These are phyloP conservation scores for Fusarium verrucosum DNA, from an alignment of 2,329 filamentous ascomycete genomes.

Conservation along the genomic window DNA sequence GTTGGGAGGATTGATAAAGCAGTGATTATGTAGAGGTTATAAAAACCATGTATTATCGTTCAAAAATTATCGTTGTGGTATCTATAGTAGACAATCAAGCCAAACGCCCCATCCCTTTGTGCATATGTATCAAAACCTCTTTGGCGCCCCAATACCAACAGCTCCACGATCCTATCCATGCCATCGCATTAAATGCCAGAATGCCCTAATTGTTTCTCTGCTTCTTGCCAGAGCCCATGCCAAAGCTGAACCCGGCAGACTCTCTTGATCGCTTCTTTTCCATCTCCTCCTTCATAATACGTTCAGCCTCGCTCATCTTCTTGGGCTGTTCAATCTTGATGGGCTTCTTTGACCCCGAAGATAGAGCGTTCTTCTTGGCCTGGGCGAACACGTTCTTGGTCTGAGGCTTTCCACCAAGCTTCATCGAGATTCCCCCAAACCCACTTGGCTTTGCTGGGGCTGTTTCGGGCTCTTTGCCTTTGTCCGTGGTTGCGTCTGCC, in stretches of 20 bases:
- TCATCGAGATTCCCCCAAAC: constrained; percentile 66
- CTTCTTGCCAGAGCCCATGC: constrained; percentile 62
- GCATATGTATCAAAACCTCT: too few relatives aligned
- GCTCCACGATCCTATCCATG: too few relatives aligned
- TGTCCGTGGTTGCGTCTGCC: constrained; percentile 4
- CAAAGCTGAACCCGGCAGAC: constrained; percentile 56
- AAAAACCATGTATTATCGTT: constrained; percentile 15
- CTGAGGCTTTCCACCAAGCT: constrained; percentile 70
- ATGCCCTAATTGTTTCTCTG: constrained; percentile 55
- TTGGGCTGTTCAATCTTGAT: constrained; percentile 69
- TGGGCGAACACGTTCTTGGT: constrained; percentile 79
- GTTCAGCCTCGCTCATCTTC: constrained; percentile 88
- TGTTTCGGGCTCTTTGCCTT: constrained; percentile 21
- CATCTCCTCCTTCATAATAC: constrained; percentile 88
- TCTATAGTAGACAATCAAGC: constrained; percentile 40
- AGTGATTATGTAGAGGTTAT: constrained; percentile 23
- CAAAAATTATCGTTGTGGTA: constrained; percentile 44
- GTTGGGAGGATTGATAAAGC: constrained; percentile 41
- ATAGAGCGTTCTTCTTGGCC: constrained; percentile 74
- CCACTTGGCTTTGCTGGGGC: constrained; percentile 47
- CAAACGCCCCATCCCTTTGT: constrained; percentile 30
- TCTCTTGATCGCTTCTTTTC: constrained; percentile 72
- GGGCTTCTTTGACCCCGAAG: constrained; percentile 68
- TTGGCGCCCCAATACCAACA: too few relatives aligned
- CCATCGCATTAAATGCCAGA: too few relatives aligned